Percentiles rank a stretch among this genome's conserved stretches.
phyloP scores from a whole-genome alignment of 306 rosid species.

The Sphenostylis stenocarpa region DNA sequence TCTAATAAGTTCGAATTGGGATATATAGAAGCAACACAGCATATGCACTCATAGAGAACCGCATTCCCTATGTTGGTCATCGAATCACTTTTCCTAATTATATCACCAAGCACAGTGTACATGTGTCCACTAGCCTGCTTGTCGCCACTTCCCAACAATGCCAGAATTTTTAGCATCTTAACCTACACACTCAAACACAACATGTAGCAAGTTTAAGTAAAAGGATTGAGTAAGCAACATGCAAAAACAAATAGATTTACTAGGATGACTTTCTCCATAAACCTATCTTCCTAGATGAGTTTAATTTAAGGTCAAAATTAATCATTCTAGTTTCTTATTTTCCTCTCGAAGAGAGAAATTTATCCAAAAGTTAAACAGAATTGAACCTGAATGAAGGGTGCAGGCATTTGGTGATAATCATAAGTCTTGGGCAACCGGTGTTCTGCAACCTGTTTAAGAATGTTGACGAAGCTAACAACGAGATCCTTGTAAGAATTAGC shows the following conservation, averaged over 20 bases:
- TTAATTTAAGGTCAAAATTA: not conserved
- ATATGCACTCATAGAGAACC: slow-evolving; percentile 75
- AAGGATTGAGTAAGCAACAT: not conserved
- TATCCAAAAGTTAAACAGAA: not conserved
- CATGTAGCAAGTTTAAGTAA: not conserved
- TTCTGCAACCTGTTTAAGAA: slow-evolving; percentile 89
- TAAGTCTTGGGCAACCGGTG: slow-evolving; percentile 83
- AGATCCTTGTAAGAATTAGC: slow-evolving; percentile 74
- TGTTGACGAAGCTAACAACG: slow-evolving; percentile 79
- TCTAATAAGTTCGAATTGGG: slow-evolving; percentile 80
- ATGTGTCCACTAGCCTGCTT: slow-evolving; percentile 85
- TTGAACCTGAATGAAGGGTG: slow-evolving; percentile 76
- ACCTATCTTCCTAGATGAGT: not conserved
- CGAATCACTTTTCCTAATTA: slow-evolving; percentile 79
- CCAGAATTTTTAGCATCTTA: slow-evolving; percentile 83
- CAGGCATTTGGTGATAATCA: slow-evolving; percentile 92
- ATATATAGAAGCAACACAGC: slow-evolving; percentile 79
- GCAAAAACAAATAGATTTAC: not conserved
- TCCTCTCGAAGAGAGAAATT: not conserved
- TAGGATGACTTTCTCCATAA: not conserved
- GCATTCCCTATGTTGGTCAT: slow-evolving; percentile 91
- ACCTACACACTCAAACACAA: slow-evolving; percentile 53
- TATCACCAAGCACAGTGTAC: slow-evolving; percentile 83
- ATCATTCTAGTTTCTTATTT: not conserved
- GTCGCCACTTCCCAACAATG: slow-evolving; percentile 82